Conservation (phyloP, 352 stramenopile genomes). For the Phytophthora capsici region DNA sequence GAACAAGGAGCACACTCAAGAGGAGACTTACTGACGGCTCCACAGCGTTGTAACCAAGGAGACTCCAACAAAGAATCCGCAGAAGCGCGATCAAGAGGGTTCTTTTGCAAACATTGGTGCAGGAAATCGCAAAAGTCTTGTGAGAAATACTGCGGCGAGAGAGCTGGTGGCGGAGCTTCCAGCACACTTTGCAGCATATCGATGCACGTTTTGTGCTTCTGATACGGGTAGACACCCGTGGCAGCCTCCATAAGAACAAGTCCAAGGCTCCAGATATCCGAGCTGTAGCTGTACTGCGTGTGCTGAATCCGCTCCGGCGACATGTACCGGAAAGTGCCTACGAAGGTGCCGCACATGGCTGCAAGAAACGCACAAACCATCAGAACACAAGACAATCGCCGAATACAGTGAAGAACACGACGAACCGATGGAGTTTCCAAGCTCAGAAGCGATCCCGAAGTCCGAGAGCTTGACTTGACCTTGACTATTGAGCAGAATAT, state of each 20-base stretch:
- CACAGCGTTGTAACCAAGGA: no score
- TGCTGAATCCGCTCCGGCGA: conserved; percentile 91
- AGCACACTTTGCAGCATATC: conserved; percentile 86
- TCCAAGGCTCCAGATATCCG: conserved; percentile 94
- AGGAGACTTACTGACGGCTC: no score
- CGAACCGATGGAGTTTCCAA: conserved; percentile 85
- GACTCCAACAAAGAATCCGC: no score
- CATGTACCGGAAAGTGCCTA: conserved; percentile 95
- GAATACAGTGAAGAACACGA: not conserved
- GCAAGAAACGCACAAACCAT: conserved; percentile 24
- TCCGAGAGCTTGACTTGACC: conserved; percentile 97
- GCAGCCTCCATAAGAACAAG: conserved; percentile 92
- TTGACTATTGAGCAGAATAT: conserved; percentile 93
- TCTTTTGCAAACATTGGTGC: no score
- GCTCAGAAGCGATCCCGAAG: conserved; percentile 94
- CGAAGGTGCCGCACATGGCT: conserved; percentile 95
- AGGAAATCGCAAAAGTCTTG: no score
- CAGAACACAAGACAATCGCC: conserved; percentile 1
- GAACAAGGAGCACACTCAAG: no score
- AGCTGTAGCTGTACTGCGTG: conserved; percentile 89
- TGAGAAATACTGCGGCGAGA: conserved; percentile 49
- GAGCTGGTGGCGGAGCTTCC: conserved; percentile 67
- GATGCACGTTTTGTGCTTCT: conserved; percentile 81
- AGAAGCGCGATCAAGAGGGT: no score
- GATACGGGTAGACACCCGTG: conserved; percentile 90